Base-by-base conservation (phyloP, 306 rosid genomes). In the Cicer judaicum region DNA sequence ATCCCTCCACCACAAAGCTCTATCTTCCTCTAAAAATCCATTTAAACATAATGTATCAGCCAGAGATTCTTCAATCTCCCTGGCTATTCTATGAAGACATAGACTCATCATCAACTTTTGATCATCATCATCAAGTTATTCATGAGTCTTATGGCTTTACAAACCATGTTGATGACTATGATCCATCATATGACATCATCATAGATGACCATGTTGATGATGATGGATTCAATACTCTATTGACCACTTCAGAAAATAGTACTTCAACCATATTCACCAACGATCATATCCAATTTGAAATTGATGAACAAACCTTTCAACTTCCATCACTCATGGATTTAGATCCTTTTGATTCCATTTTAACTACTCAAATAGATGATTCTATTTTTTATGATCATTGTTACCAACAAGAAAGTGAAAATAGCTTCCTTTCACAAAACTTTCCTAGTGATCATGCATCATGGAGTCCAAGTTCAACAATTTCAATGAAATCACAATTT, bases 391-490 rank as follows among this genome's bases (percentile, higher is more conserved):
- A 42, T 11, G 53, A 34, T 11, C 62, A 61, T 62, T 75, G 56
- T 18, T 77, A 44, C 63, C 71, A 47, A 48, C 82, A 78, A 72
- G 86, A 67, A 29, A 80, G 86, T 76, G 87, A 80, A 13, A 86
- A 79, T 15, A 90, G 78, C 44, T 82, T 78, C 75, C 79, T 60
- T 62, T 72, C 73, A 44, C 82, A 82, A 5, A 57, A 77, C 21
- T 49, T 76, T 29, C 83, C 78, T 0, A 19, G 24, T 53, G 83
- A 78, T 76, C 34, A 24, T 24, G 34, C 34, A 24, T 42, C 78
- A 19, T 79, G 83, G 82, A 87, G 94, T 73, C 97, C 86, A 10
- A 78, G 94, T 70, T 94, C 86, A 10, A 78, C 75, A 79, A 64
- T 75, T 5, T 77, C 91, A 1, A 41, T 68, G 75, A 82, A 16